These are phyloP conservation scores for Tricharina praecox DNA, from an alignment of 495 filamentous ascomycete species.

Conservation along the genomic window DNA sequence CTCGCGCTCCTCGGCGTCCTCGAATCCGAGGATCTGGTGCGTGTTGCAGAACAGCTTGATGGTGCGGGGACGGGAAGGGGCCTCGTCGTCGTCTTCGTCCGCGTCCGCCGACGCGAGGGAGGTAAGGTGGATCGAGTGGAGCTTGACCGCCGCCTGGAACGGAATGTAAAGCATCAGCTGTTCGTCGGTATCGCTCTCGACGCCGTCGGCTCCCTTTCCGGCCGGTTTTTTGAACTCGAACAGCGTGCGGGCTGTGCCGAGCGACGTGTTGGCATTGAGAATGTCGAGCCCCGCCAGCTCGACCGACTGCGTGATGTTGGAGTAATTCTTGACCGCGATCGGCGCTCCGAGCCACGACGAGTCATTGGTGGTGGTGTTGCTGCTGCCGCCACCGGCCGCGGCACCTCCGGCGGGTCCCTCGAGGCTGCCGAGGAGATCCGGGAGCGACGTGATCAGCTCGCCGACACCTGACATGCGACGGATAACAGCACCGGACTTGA, in stretches of 20 bases:
- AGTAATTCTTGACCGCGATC: slow-evolving; percentile 61
- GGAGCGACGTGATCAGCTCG: slow-evolving; percentile 42
- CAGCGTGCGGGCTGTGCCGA: slow-evolving; percentile 50
- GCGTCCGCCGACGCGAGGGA: slow-evolving; percentile 46
- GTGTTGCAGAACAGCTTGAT: slow-evolving; percentile 74
- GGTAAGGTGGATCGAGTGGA: slow-evolving; percentile 80
- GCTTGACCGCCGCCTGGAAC: slow-evolving; percentile 74
- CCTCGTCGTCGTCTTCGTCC: slow-evolving; percentile 50
- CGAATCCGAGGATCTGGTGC: slow-evolving; percentile 77
- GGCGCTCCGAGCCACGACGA: slow-evolving; percentile 51
- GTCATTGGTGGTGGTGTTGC: slow-evolving; percentile 28
- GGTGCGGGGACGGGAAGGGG: slow-evolving; percentile 69
- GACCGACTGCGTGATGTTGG: slow-evolving; percentile 64
- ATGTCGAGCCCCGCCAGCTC: slow-evolving; percentile 69
- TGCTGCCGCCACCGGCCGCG: slow-evolving; percentile 32
- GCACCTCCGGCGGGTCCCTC: too few relatives aligned
- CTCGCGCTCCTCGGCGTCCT: slow-evolving; percentile 31
- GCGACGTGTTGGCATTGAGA: slow-evolving; percentile 60
- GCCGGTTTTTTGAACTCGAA: slow-evolving; percentile 52
- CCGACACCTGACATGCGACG: slow-evolving; percentile 53
- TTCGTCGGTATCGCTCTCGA: slow-evolving; percentile 98
- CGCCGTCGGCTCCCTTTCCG: slow-evolving; percentile 37
- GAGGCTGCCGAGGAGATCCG: slow-evolving; percentile 29
- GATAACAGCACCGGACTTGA: slow-evolving; percentile 51
- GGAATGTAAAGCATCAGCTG: slow-evolving; percentile 90